Evolutionary conservation across 331 rosid species (phyloP).

Genomic region (Spiraea crenata): DNA sequence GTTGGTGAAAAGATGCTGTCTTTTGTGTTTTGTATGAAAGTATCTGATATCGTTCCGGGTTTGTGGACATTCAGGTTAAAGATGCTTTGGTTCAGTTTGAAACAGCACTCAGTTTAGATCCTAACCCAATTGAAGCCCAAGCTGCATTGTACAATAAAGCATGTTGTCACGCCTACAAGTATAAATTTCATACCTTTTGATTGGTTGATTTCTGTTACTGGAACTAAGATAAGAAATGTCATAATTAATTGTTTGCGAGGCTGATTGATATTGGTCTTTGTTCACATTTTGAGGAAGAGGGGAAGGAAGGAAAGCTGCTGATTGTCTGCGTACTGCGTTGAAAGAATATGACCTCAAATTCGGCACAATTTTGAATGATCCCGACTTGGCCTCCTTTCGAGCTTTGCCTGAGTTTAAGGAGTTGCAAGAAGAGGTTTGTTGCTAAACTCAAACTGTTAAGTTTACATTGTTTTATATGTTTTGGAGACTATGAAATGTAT

Average conservation of each 20-base stretch:
- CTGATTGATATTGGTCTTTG: slow-evolving; percentile 30
- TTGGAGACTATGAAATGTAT: neutral
- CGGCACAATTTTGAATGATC: slow-evolving; percentile 92
- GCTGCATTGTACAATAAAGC: slow-evolving; percentile 98
- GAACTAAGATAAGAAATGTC: neutral
- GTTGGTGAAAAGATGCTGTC: neutral
- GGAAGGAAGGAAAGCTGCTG: slow-evolving; percentile 94
- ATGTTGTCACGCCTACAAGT: slow-evolving; percentile 95
- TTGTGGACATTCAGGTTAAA: slow-evolving; percentile 68
- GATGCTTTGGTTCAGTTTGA: slow-evolving; percentile 92
- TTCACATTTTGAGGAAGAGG: slow-evolving; percentile 66
- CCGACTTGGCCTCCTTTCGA: slow-evolving; percentile 96
- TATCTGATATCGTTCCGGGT: neutral
- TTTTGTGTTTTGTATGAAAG: neutral
- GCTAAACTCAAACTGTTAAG: slow-evolving; percentile 15
- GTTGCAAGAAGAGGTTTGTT: slow-evolving; percentile 85
- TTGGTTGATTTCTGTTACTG: neutral
- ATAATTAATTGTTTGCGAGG: slow-evolving; percentile 2
- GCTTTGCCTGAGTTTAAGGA: slow-evolving; percentile 89
- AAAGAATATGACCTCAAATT: slow-evolving; percentile 89
- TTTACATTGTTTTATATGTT: neutral
- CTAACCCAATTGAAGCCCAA: slow-evolving; percentile 86
- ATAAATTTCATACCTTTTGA: slow-evolving; percentile 6
- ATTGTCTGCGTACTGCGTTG: slow-evolving; percentile 80
- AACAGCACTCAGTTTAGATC: slow-evolving; percentile 73